These are phyloP conservation scores for Jimgerdemannia flammicorona DNA, from an alignment of 192 early-diverging fungal species.

Conservation along the genomic window DNA sequence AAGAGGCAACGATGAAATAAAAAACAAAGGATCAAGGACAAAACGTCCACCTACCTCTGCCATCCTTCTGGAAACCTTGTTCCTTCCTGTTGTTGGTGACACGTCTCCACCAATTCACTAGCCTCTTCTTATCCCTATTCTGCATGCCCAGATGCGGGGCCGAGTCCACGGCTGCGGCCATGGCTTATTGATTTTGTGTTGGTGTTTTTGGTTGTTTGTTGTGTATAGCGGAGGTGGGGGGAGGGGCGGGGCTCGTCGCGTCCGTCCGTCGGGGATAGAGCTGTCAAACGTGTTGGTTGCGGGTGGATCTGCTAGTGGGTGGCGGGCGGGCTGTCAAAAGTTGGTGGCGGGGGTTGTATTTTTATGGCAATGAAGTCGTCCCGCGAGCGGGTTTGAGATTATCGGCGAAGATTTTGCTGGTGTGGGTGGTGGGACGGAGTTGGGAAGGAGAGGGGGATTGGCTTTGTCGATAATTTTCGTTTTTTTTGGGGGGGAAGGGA, in stretches of 20 bases:
- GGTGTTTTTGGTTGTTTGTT: no score
- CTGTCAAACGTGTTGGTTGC: background rate
- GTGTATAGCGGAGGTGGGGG: no score
- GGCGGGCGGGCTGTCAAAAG: no score
- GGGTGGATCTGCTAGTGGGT: background rate
- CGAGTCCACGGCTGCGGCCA: background rate
- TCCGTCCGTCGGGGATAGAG: background rate
- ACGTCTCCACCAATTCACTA: background rate
- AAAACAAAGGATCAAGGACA: background rate
- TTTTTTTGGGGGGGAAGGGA: no score
- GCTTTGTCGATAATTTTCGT: no score
- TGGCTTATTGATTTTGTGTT: background rate
- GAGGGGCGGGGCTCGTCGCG: no score
- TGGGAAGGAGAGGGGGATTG: no score
- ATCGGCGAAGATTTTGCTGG: no score
- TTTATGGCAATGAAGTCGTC: no score
- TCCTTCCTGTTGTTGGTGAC: conserved; percentile 3
- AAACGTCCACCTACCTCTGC: background rate
- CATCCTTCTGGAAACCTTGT: background rate
- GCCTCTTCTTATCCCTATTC: background rate
- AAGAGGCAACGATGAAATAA: background rate
- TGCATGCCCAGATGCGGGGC: background rate
- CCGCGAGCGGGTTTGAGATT: no score
- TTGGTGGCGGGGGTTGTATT: no score
- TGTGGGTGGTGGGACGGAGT: no score